phyloP scores from a whole-genome alignment of 1,284 basidiomycete species.

The Phaffia rhodozyma region DNA sequence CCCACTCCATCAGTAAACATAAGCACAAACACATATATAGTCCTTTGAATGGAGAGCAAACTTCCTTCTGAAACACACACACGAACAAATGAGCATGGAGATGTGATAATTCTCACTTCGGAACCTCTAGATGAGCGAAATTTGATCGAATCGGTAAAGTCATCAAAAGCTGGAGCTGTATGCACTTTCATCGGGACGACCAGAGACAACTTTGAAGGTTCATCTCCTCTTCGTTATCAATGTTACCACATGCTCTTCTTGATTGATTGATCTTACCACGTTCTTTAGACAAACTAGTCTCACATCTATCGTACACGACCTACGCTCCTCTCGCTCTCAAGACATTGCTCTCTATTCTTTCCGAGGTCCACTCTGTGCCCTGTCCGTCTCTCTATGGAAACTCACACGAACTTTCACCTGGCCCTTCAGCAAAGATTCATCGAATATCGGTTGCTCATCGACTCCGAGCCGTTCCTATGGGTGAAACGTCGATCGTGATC shows the following conservation, averaged over 20 bases:
- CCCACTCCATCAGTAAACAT: no score
- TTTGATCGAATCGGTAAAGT: conserved; percentile 50
- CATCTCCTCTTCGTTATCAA: neutral
- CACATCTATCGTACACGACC: conserved; percentile 21
- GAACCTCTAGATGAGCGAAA: conserved; percentile 42
- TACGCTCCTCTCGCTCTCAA: conserved; percentile 21
- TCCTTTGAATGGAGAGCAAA: no score
- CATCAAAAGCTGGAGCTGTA: conserved; percentile 55
- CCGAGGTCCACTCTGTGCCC: neutral
- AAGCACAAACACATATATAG: no score
- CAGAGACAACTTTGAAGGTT: conserved; percentile 48
- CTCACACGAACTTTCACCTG: conserved; percentile 21
- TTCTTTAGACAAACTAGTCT: conserved; percentile 19
- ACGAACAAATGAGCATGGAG: neutral
- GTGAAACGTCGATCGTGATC: conserved; percentile 68
- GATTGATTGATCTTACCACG: neutral
- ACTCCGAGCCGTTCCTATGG: conserved; percentile 64
- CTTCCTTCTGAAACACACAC: no score
- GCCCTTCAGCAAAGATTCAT: conserved; percentile 20
- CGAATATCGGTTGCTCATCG: conserved; percentile 59
- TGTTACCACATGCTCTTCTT: neutral
- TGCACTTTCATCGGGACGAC: conserved; percentile 64
- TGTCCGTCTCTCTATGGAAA: conserved; percentile 14
- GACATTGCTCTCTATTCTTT: conserved; percentile 10
- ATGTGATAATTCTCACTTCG: conserved; percentile 2